phyloP scores from a whole-genome alignment of 2,329 filamentous ascomycete genomes.

The Colletotrichum musicola region DNA sequence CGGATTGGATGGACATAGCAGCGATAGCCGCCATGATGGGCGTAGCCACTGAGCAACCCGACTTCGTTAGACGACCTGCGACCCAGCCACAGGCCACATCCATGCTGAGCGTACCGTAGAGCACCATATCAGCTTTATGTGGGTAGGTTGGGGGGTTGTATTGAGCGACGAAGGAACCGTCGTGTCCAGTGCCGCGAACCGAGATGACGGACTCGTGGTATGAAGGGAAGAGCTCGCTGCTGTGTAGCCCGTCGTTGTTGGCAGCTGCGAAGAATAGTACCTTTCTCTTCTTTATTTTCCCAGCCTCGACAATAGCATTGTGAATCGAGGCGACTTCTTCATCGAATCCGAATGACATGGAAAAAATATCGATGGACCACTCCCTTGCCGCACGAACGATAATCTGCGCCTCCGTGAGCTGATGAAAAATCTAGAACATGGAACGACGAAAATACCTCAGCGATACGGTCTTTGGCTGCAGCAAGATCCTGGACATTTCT shows the following conservation, averaged over 20 bases:
- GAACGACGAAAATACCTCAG: background rate
- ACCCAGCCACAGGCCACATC: background rate
- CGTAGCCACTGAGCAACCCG: background rate
- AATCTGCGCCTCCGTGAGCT: background rate
- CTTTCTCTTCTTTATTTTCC: background rate
- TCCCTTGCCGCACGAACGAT: background rate
- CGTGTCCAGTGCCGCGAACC: background rate
- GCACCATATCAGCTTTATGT: background rate
- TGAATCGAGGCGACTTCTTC: background rate
- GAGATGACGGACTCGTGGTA: background rate
- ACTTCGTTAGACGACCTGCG: background rate
- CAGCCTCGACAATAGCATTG: background rate
- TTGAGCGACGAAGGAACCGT: background rate
- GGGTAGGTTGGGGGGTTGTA: background rate
- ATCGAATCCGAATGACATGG: background rate
- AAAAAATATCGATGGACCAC: background rate
- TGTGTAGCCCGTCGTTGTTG: background rate
- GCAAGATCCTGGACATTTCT: background rate
- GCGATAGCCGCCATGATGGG: background rate
- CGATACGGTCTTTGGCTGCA: background rate
- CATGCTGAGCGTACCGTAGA: background rate
- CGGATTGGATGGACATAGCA: background rate
- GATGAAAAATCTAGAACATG: too few relatives aligned
- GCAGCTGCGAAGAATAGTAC: background rate
- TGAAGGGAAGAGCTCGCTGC: background rate